phyloP scores from a whole-genome alignment of 2,329 filamentous ascomycete genomes.

The Penicillium decumbens region DNA sequence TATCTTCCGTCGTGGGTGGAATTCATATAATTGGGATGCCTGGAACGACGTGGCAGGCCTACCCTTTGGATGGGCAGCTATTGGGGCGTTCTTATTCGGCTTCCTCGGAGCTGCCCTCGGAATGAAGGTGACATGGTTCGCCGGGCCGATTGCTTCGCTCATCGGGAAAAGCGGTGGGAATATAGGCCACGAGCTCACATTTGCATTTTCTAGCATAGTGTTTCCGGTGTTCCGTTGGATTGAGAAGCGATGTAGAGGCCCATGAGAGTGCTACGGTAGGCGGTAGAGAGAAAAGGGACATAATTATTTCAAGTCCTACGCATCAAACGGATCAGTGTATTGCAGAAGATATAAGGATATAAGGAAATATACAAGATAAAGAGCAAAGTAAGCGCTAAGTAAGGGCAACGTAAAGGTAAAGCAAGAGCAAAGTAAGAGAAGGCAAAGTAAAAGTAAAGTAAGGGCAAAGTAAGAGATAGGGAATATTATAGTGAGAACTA shows the following conservation, averaged over 20 bases:
- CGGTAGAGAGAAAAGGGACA: too few relatives aligned
- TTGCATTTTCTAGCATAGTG: slow-evolving; percentile 27
- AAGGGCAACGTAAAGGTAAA: too few relatives aligned
- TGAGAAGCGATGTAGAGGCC: slow-evolving; percentile 28
- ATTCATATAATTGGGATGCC: slow-evolving; percentile 31
- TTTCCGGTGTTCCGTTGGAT: slow-evolving; percentile 30
- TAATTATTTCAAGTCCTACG: too few relatives aligned
- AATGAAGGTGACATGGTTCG: slow-evolving; percentile 36
- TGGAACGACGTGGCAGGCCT: slow-evolving; percentile 30
- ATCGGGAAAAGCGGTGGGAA: slow-evolving; percentile 33
- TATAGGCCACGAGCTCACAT: slow-evolving; percentile 35
- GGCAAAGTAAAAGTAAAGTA: too few relatives aligned
- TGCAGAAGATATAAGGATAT: too few relatives aligned
- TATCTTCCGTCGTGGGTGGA: slow-evolving; percentile 30
- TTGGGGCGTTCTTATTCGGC: slow-evolving; percentile 30
- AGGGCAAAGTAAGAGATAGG: too few relatives aligned
- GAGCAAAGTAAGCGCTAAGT: too few relatives aligned
- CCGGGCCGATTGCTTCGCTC: slow-evolving; percentile 29
- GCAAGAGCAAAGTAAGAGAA: too few relatives aligned
- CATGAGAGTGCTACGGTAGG: slow-evolving; percentile 4
- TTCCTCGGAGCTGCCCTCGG: slow-evolving; percentile 33
- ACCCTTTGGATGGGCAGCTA: slow-evolving; percentile 34
- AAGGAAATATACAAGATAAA: too few relatives aligned
- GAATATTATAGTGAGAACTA: too few relatives aligned
- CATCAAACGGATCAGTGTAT: too few relatives aligned